Conservation (phyloP, 768 basidiomycete species). For the Hydnum rufescens region DNA sequence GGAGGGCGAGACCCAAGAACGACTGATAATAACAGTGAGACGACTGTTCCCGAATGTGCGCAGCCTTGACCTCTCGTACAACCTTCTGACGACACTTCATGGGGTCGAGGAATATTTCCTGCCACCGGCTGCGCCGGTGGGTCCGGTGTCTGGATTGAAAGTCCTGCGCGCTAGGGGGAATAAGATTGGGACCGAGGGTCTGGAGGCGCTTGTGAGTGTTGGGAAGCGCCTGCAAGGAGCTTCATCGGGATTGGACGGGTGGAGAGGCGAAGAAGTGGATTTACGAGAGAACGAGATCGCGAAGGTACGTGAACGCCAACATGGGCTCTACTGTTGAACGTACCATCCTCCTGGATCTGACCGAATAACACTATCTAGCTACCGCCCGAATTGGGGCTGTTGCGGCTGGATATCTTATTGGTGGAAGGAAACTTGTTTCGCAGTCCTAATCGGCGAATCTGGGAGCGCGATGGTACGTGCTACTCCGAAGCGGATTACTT, state of each 20-base stretch:
- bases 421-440: slow-evolving; percentile 82
- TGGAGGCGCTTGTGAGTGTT: slow-evolving; percentile 6
- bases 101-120: slow-evolving; percentile 28
- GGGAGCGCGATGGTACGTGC: slow-evolving; percentile 53
- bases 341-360: neutral
- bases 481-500: neutral
- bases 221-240: slow-evolving; percentile 22
- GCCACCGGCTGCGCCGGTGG: neutral
- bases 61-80: slow-evolving; percentile 60
- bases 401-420: slow-evolving; percentile 61
- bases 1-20: neutral
- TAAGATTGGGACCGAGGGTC: neutral
- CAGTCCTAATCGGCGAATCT: slow-evolving; percentile 57
- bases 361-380: slow-evolving; percentile 18
- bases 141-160: slow-evolving; percentile 4
- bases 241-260: slow-evolving; percentile 28
- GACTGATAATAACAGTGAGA: slow-evolving; percentile 31
- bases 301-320: slow-evolving; percentile 14
- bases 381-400: slow-evolving; percentile 46
- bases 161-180: slow-evolving; percentile 8
- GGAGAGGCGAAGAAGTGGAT: slow-evolving; percentile 70
- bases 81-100: slow-evolving; percentile 38
- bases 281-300: slow-evolving; percentile 63
- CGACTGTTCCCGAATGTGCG: slow-evolving; percentile 50
- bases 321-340: no score